Evolutionary conservation across 768 basidiomycete genomes (phyloP), one percentile per base, ranked within the genome.

Genomic region (Daedaleopsis sinensis): DNA sequence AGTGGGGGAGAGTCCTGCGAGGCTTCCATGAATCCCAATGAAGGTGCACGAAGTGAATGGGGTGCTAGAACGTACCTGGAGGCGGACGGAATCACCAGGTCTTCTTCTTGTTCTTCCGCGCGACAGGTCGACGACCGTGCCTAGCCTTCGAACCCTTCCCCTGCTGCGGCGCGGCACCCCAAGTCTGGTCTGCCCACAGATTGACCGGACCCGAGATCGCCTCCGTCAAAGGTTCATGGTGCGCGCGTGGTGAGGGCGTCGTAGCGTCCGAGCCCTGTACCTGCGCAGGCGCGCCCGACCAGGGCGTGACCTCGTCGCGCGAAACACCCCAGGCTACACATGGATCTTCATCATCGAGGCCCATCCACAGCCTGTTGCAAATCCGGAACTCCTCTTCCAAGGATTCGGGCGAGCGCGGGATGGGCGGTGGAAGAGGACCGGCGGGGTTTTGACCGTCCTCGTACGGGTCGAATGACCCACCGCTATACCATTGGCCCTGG

Each of bases 381-480:
- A 3, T 32, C 27, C 27, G 27, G 27, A 32, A 32, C 7, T 49
- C 52, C n/a, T 21, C 52, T 37, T 19, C 32, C 32, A 37, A 16
- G 24, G 19, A 6, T 10, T 21, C 47, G 13, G 13, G 46, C 5
- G 46, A 47, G 18, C 21, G 46, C 11, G 18, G 46, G 6, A 12
- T 11, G 5, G 52, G 51, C 32, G 7, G 27, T 5, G 47, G 44
- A 23, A 16, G 32, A 36, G 55, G 46, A 13, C 43, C 54, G 16
- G 3, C 18, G n/a, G 8, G 3, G 23, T 52, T 38, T 23, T 15
- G 50, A 18, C 48, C 63, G 18, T 56, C 54, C 4, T 36, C 64
- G 52, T 46, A 36, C 27, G 46, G 60, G 23, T 52, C 51, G 58
- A 63, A 59, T 1, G 59, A 58, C 12, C 55, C 58, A 24, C 54